Percentiles rank a stretch among this genome's conserved stretches.
phyloP scores from a whole-genome alignment of 2,329 filamentous ascomycete species.

The Neopestalotiopsis sp. region DNA sequence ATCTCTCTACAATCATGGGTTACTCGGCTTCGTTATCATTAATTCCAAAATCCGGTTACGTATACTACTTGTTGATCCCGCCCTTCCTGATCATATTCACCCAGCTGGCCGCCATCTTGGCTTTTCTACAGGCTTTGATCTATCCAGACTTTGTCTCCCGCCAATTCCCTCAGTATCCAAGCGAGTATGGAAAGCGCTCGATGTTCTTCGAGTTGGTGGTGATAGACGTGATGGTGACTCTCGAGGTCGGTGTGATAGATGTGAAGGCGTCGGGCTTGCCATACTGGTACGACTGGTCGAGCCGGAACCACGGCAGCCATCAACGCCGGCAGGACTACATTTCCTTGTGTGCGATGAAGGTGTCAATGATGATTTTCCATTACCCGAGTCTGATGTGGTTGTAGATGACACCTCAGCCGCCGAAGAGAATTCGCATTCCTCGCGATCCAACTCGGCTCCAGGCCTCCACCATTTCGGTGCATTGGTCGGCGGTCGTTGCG shows the following conservation, averaged over 20 bases:
- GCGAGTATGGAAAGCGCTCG: neutral
- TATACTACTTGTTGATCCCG: no score
- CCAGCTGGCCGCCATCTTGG: slow-evolving; percentile 3
- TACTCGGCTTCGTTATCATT: no score
- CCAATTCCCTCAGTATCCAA: neutral
- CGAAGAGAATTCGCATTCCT: neutral
- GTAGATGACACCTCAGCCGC: neutral
- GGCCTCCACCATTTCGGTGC: slow-evolving; percentile 10
- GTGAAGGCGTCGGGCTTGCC: neutral
- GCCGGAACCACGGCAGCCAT: neutral
- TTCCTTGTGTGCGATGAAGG: neutral
- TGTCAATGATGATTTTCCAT: neutral
- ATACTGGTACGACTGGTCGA: neutral
- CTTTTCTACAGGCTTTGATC: neutral
- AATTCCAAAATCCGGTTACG: no score
- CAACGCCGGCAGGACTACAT: neutral
- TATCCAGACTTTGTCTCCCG: neutral
- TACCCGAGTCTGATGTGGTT: neutral
- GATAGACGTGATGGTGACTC: neutral
- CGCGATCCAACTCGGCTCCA: slow-evolving; percentile 7
- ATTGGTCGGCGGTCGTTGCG: neutral
- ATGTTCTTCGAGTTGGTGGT: neutral
- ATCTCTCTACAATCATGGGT: no score
- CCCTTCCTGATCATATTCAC: neutral
- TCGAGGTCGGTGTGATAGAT: neutral